Evolutionary conservation across 345 rosid genomes (phyloP).

Genomic region (Rhizophora apiculata): DNA sequence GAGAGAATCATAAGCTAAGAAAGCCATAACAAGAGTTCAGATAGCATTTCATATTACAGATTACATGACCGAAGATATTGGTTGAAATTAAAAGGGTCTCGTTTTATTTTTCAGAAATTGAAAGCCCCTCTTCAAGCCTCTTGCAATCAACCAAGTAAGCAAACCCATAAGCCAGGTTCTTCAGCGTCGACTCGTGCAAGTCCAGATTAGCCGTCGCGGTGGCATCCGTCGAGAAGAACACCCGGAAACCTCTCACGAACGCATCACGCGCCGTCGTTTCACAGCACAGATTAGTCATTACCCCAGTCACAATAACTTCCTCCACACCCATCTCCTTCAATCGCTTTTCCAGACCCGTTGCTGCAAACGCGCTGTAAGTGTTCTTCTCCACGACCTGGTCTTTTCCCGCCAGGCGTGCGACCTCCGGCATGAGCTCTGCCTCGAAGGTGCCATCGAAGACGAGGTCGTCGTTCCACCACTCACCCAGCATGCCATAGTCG

Average conservation of each 20-base stretch:
- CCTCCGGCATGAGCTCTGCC: conserved; percentile 50
- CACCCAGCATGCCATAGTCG: conserved; percentile 55
- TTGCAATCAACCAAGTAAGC: conserved; percentile 69
- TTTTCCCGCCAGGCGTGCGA: conserved; percentile 21
- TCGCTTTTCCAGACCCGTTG: conserved; percentile 52
- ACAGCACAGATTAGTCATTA: conserved; percentile 76
- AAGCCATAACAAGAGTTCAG: too few relatives aligned
- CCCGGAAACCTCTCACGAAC: conserved; percentile 63
- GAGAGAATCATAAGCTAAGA: too few relatives aligned
- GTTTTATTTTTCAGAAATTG: too few relatives aligned
- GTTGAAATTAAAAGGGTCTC: too few relatives aligned
- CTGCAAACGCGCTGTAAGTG: conserved; percentile 65
- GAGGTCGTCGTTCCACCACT: conserved; percentile 67
- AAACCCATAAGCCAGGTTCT: conserved; percentile 65
- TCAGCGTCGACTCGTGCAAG: conserved; percentile 57
- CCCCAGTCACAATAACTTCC: conserved; percentile 74
- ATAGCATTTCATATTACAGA: not conserved
- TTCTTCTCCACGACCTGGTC: conserved; percentile 58
- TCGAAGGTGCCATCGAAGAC: conserved; percentile 57
- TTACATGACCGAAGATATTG: too few relatives aligned
- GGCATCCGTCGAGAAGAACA: conserved; percentile 75
- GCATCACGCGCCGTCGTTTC: conserved; percentile 90
- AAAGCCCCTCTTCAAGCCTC: conserved; percentile 15
- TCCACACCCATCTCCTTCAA: conserved; percentile 52
- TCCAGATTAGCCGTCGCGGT: conserved; percentile 59